These are phyloP conservation scores for Aspergillus hancockii DNA, from an alignment of 495 filamentous ascomycete species.

Conservation along the genomic window DNA sequence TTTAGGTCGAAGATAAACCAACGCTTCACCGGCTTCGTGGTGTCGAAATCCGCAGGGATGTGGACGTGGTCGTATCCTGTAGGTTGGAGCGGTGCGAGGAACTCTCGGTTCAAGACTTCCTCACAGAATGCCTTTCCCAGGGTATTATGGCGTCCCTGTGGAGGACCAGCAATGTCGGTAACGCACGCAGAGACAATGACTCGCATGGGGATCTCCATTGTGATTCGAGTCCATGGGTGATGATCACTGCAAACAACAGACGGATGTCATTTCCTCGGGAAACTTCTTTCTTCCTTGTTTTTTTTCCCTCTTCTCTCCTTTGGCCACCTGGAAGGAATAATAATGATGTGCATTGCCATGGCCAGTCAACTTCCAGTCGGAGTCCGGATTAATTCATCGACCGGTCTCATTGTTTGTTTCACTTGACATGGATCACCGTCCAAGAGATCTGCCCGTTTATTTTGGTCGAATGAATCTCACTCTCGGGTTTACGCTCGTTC, in stretches of 20 bases:
- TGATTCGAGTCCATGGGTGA: not conserved
- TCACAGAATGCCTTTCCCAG: conserved; percentile 22
- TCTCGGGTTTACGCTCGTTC: not conserved
- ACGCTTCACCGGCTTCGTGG: conserved; percentile 19
- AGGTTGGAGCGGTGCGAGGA: conserved; percentile 17
- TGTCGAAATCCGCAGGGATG: conserved; percentile 28
- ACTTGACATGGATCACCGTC: conserved; percentile 1
- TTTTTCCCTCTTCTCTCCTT: no score
- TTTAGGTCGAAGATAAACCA: conserved; percentile 30
- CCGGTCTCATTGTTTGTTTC: conserved; percentile 2
- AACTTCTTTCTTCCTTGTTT: not conserved
- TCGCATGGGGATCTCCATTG: conserved; percentile 7
- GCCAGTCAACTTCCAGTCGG: no score
- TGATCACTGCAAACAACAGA: not conserved
- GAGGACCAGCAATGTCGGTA: conserved; percentile 24
- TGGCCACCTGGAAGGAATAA: not conserved
- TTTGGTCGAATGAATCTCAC: not conserved
- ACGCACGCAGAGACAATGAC: conserved; percentile 23
- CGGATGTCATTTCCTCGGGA: not conserved
- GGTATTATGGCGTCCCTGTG: conserved; percentile 22
- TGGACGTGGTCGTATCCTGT: conserved; percentile 28
- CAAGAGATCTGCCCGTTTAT: not conserved
- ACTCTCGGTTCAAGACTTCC: conserved; percentile 16
- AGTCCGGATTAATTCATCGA: not conserved
- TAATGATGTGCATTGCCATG: not conserved